Conservation (phyloP, 495 filamentous ascomycete genomes). For the Penicillium odoratum region DNA sequence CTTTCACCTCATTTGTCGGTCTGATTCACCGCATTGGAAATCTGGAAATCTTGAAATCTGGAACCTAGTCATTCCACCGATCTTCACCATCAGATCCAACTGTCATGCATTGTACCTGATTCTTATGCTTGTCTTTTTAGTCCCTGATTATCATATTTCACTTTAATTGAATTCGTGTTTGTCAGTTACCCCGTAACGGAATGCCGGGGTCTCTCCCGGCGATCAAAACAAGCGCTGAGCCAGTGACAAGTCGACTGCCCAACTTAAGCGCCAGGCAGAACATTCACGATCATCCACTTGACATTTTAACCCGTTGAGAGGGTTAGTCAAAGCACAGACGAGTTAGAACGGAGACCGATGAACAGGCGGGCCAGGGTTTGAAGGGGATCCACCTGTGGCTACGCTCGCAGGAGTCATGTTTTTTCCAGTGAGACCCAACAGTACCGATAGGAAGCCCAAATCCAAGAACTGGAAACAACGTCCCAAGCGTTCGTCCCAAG, state of each 20-base stretch:
- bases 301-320: not conserved
- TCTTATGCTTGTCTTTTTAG: not conserved
- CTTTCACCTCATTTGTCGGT: conserved; percentile 18
- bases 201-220: conserved; percentile 18
- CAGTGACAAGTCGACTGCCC: conserved; percentile 17
- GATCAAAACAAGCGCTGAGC: conserved; percentile 25
- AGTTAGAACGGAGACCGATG: conserved; percentile 17
- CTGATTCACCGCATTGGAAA: conserved; percentile 13
- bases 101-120: conserved; percentile 17
- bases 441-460: conserved; percentile 32
- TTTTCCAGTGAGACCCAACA: conserved; percentile 47
- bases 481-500: conserved; percentile 39
- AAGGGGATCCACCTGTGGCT: conserved; percentile 30
- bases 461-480: conserved; percentile 31
- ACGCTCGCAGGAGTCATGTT: conserved; percentile 43
- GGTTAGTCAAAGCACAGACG: conserved; percentile 1
- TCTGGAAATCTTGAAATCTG: not conserved
- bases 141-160: not conserved
- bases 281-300: conserved; percentile 2
- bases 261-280: conserved; percentile 42
- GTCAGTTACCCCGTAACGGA: conserved; percentile 7
- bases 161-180: conserved; percentile 2
- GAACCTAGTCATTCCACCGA: not conserved
- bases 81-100: not conserved
- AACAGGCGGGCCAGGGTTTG: conserved; percentile 23